Evolutionary conservation across 495 filamentous ascomycete species (phyloP), one percentile per base, ranked within the genome.

Genomic region (Chaetomium fimeti): DNA sequence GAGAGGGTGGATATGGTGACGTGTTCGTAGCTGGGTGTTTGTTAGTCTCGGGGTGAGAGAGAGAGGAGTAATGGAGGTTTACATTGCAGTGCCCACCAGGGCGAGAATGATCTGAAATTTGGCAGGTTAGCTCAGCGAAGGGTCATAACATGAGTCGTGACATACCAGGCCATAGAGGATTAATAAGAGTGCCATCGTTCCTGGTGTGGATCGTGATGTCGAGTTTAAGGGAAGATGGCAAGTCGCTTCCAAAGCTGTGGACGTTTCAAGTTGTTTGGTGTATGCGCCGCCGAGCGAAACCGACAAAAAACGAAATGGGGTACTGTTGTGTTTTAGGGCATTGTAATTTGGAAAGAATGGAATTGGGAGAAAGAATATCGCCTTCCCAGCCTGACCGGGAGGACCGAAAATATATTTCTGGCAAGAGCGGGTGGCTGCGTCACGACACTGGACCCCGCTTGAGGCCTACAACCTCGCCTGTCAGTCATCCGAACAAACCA

Each of bases 1-100:
- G 76, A 79, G 63, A 86, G 79, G 48, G 64, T 69, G 61, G 76
- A 74, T 2, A 79, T 66, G 60, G 77, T 79, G 42, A 78, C 74
- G 65, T 80, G 77, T n/a, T 79, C 76, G 69, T 83, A 85, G 61
- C 81, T 85, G 43, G 42, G 27, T 9, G 0, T 4, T 8, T 49
- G 64, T 72, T 57, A 51, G 47, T n/a, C 32, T 27, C 15, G 42
- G 28, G 11, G 9, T 22, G 32, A 22, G 52, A 5, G 24, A n/a
- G 2, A 7, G 38, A 36, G 20, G 36, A 20, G 3, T n/a, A n/a
- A n/a, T 15, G 22, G 4, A 47, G 40, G 45, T 36, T 62, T 67
- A 76, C 74, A 75, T 75, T 29, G 73, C 69, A 58, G 75, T 49
- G 36, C 62, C 69, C 8, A 68, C 49, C n/a, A 77, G 66, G 58